phyloP scores from a whole-genome alignment of 202 grass and related monocot genomes.

The Elaeis oleifera region DNA sequence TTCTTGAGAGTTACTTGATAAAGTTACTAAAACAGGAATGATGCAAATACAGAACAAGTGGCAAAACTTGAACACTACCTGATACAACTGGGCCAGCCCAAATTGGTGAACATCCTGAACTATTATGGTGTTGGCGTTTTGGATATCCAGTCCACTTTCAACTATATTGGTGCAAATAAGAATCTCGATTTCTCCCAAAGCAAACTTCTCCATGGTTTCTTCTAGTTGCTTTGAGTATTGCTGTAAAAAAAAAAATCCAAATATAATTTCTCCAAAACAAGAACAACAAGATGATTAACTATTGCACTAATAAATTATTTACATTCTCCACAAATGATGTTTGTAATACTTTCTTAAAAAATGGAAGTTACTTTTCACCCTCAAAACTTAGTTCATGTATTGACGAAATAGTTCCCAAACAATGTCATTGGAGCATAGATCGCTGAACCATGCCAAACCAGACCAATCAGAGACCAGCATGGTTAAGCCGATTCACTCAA shows the following conservation, averaged over 20 bases:
- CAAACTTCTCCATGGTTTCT: slow-evolving; percentile 73
- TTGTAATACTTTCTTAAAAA: too few relatives aligned
- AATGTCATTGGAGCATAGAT: too few relatives aligned
- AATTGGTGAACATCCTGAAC: slow-evolving; percentile 80
- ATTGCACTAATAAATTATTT: neutral
- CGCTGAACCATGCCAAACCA: too few relatives aligned
- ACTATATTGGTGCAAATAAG: slow-evolving; percentile 93
- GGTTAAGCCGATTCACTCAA: too few relatives aligned
- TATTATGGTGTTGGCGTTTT: slow-evolving; percentile 87
- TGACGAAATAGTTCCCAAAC: too few relatives aligned
- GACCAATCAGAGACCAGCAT: too few relatives aligned
- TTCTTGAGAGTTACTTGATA: too few relatives aligned
- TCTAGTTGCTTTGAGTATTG: slow-evolving; percentile 69
- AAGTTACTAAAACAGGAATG: too few relatives aligned
- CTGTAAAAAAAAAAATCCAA: slow-evolving; percentile 28
- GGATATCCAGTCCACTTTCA: slow-evolving; percentile 95
- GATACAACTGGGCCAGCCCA: slow-evolving; percentile 88
- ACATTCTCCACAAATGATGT: too few relatives aligned
- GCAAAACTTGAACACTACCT: slow-evolving; percentile 28
- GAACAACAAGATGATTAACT: neutral
- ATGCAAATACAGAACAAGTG: neutral
- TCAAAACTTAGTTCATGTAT: too few relatives aligned
- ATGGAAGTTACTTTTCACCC: too few relatives aligned
- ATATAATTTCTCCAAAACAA: neutral
- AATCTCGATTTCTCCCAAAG: slow-evolving; percentile 62